phyloP scores from a whole-genome alignment of 305 asterid species.

The Rubia occidens region DNA sequence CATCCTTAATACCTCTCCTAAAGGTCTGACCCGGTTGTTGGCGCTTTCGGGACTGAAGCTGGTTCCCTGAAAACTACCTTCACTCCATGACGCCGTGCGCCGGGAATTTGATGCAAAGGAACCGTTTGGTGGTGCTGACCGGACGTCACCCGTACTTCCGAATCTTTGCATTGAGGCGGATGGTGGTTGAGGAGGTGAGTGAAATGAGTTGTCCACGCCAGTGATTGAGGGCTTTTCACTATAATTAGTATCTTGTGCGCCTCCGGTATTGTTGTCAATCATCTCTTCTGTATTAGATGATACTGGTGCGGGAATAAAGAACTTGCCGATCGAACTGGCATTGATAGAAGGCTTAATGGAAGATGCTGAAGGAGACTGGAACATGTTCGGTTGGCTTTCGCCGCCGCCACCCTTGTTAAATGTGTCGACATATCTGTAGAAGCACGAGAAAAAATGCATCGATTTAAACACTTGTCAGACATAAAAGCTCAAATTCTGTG shows the following conservation, averaged over 20 bases:
- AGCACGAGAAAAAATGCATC: neutral
- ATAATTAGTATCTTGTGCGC: slow-evolving; percentile 23
- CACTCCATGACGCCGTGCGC: slow-evolving; percentile 81
- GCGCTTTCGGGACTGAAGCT: slow-evolving; percentile 21
- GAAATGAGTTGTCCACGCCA: slow-evolving; percentile 27
- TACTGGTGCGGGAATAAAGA: slow-evolving; percentile 66
- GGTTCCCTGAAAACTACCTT: slow-evolving; percentile 34
- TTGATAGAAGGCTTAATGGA: slow-evolving; percentile 45
- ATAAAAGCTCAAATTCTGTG: neutral
- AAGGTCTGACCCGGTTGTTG: slow-evolving; percentile 33
- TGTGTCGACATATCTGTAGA: slow-evolving; percentile 84
- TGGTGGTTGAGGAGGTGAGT: slow-evolving; percentile 27
- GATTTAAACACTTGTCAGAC: neutral
- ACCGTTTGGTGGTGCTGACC: slow-evolving; percentile 20
- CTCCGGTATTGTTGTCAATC: slow-evolving; percentile 24
- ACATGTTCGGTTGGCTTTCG: slow-evolving; percentile 48
- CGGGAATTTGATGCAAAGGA: slow-evolving; percentile 37
- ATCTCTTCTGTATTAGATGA: slow-evolving; percentile 34
- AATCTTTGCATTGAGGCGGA: slow-evolving; percentile 46
- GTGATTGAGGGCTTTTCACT: slow-evolving; percentile 35
- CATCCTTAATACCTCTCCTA: slow-evolving; percentile 48
- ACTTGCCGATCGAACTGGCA: slow-evolving; percentile 34
- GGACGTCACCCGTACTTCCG: slow-evolving; percentile 57
- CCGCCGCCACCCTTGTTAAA: slow-evolving; percentile 85
- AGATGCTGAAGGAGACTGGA: slow-evolving; percentile 58